Conservation (phyloP, 2,329 filamentous ascomycete species). For the Neofusicoccum laricinum region DNA sequence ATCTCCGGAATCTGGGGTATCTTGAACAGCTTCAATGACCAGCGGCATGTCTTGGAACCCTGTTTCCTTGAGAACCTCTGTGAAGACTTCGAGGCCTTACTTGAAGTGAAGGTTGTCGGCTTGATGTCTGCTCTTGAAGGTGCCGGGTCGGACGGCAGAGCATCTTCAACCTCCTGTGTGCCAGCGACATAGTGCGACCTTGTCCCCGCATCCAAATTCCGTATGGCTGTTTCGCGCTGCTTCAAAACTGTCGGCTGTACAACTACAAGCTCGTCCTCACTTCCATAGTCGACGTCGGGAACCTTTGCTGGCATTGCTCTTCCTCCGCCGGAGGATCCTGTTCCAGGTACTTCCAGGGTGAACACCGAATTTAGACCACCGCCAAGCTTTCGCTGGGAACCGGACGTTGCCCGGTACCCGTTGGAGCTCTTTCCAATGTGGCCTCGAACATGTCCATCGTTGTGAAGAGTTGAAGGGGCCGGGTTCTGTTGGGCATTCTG, state of each 20-base stretch:
- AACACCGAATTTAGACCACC: neutral
- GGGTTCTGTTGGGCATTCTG: neutral
- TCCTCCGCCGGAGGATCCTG: neutral
- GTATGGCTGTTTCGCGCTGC: neutral
- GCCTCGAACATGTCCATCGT: neutral
- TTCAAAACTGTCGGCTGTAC: neutral
- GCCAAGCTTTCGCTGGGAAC: neutral
- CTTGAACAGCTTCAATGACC: neutral
- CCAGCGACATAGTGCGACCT: neutral
- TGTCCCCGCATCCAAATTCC: neutral
- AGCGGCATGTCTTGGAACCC: neutral
- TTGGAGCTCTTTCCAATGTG: neutral
- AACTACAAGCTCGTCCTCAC: neutral
- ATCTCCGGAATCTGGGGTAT: neutral
- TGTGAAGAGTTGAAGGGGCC: neutral
- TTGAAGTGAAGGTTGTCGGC: neutral
- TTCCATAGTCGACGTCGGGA: neutral
- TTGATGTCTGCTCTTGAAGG: neutral
- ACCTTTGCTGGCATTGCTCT: neutral
- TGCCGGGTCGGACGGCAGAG: neutral
- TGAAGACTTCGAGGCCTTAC: neutral
- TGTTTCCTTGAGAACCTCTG: neutral
- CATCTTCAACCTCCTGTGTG: neutral
- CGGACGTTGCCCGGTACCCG: neutral
- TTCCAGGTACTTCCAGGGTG: neutral